Conservation (phyloP, 2,329 filamentous ascomycete genomes). For the Lachnellula subtilissima region DNA sequence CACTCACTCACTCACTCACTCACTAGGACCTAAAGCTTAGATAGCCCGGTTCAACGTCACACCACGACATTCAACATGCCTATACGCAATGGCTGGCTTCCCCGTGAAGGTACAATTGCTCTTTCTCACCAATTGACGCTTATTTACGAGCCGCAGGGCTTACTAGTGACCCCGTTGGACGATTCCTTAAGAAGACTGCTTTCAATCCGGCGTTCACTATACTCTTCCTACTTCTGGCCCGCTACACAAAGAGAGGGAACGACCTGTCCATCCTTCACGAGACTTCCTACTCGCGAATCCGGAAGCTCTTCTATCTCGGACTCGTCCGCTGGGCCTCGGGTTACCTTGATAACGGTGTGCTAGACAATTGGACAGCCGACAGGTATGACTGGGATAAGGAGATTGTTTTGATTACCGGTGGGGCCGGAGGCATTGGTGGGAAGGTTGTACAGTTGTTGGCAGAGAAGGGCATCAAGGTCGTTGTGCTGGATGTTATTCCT, state of each 20-base stretch:
- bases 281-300: slow-evolving; percentile 47
- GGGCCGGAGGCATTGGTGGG: slow-evolving; percentile 68
- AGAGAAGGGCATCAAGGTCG: slow-evolving; percentile 60
- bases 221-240: slow-evolving; percentile 57
- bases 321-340: slow-evolving; percentile 44
- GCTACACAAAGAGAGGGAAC: slow-evolving; percentile 58
- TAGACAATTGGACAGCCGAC: slow-evolving; percentile 48
- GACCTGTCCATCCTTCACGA: slow-evolving; percentile 50
- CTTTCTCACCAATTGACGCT: neutral
- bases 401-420: slow-evolving; percentile 70
- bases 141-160: slow-evolving; percentile 37
- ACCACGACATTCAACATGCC: slow-evolving; percentile 32
- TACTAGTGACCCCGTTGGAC: slow-evolving; percentile 54
- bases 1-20: too few relatives aligned
- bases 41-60: too few relatives aligned
- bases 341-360: slow-evolving; percentile 46
- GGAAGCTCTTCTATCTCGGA: slow-evolving; percentile 48
- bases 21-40: too few relatives aligned
- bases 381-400: slow-evolving; percentile 63
- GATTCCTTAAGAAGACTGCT: slow-evolving; percentile 53
- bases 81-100: slow-evolving; percentile 46
- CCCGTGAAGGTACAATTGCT: slow-evolving; percentile 42
- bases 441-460: slow-evolving; percentile 61
- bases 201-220: slow-evolving; percentile 62
- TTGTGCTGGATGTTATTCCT: slow-evolving; percentile 65